Percentiles rank a stretch among this genome's conserved stretches.
phyloP scores from a whole-genome alignment of 176 grass and related monocot species.

The Avena atlantica region DNA sequence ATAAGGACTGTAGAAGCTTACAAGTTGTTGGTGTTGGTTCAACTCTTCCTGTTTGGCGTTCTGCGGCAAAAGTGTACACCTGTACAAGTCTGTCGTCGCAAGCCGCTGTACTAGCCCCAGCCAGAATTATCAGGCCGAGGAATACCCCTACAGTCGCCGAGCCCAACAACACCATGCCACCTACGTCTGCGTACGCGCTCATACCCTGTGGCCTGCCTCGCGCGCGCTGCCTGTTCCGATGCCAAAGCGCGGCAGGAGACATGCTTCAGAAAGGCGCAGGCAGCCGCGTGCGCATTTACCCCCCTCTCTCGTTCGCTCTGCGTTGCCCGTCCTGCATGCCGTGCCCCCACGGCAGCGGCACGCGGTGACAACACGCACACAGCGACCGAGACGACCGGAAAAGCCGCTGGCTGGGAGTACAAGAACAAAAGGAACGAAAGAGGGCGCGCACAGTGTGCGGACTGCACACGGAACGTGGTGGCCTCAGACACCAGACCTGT shows the following conservation, averaged over 20 bases:
- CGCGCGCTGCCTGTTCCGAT: not conserved
- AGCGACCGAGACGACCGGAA: not conserved
- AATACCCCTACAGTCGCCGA: not conserved
- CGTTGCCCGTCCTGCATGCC: not conserved
- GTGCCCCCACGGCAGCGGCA: not conserved
- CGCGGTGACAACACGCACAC: not conserved
- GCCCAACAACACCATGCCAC: not conserved
- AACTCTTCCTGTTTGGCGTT: not conserved
- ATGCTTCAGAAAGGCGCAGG: slow-evolving; percentile 3
- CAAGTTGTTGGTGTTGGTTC: not conserved
- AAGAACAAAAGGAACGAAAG: slow-evolving; percentile 33
- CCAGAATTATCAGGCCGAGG: not conserved
- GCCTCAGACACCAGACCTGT: not conserved
- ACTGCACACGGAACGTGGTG: not conserved
- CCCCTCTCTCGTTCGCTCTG: not conserved
- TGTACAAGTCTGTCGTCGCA: not conserved
- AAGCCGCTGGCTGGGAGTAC: not conserved
- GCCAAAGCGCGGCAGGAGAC: not conserved
- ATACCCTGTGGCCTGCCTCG: not conserved
- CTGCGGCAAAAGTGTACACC: not conserved
- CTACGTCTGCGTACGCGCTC: too few species aligned
- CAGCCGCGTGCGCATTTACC: slow-evolving; percentile 22
- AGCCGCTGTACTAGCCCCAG: not conserved
- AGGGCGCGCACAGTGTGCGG: not conserved
- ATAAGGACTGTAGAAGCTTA: not conserved